Base-by-base conservation (phyloP, 2,329 filamentous ascomycete species). In the Colletotrichum gigasporum region DNA sequence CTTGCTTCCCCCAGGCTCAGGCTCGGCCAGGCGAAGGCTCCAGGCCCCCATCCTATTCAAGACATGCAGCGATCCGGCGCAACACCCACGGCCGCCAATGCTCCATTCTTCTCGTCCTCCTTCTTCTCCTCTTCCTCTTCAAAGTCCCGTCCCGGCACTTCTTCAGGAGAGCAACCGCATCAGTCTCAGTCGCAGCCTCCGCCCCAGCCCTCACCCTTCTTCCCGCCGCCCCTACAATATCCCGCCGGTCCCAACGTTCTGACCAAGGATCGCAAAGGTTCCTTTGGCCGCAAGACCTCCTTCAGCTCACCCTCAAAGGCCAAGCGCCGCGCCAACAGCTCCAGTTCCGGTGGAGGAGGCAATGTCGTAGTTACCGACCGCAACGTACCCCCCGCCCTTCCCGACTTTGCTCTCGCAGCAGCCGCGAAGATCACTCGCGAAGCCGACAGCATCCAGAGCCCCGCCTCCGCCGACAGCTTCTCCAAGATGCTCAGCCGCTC, bases 271-370 rank as follows among this genome's bases (percentile, higher is more conserved):
- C 80, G 84, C 76, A 82, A 83, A 69, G 73, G 79, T 22, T 87
- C 85, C 44, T 84, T 86, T 71, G 78, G 80, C 59, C 85, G 84
- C 69, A 87, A 85, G 71, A 67, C 84, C 8, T 86, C 85, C 42
- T 80, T 87, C 65, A 82, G 80, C 14, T 76, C 79, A 11, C 74
- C 76, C 42, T 68, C 69, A 35, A 76, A 69, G 39, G 65, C 59
- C 32, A 71, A 77, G 63, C 78, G 79, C 51, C 78, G 78, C 50
- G 76, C 82, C 39, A 80, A 79, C 59, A 78, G 78, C 67, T 79
- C 81, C 22, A 78, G 80, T 9, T 76, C 79, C 8, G 76, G 80
- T 47, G 74, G 76, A 55, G 77, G 74, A 62, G 77, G 76, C 24
- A 74, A 74, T 69, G 72, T 75, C 67, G 72, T 79, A 67, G 72